Percentiles rank a stretch among this genome's conserved stretches.
phyloP scores from a whole-genome alignment of 1,139 yeast genomes.

The Yamadazyma pseudoaaseri region DNA sequence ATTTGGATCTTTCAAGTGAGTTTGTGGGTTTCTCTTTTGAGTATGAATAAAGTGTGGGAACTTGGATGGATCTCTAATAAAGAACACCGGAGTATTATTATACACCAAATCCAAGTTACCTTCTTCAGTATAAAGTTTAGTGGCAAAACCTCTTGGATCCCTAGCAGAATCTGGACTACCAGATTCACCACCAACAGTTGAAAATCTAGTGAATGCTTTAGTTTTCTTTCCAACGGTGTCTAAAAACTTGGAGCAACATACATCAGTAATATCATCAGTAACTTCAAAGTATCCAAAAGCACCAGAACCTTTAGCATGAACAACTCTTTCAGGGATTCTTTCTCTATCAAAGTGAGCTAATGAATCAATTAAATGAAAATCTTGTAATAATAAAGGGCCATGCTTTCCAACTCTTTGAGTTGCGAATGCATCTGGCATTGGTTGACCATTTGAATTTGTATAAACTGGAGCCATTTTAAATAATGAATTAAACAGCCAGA shows the following conservation, averaged over 20 bases:
- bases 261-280: constrained; percentile 72
- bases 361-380: constrained; percentile 66
- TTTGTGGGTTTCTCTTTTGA: constrained; percentile 69
- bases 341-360: constrained; percentile 79
- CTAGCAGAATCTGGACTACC: constrained; percentile 79
- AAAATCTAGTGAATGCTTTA: constrained; percentile 64
- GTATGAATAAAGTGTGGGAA: constrained; percentile 84
- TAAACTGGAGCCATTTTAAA: constrained; percentile 25
- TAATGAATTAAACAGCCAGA: too few relatives aligned
- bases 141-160: constrained; percentile 80
- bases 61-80: constrained; percentile 76
- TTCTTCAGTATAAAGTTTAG: constrained; percentile 76
- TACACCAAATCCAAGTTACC: constrained; percentile 81
- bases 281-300: constrained; percentile 73
- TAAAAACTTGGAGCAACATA: constrained; percentile 62
- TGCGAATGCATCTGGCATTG: constrained; percentile 58
- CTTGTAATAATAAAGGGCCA: constrained; percentile 72
- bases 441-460: constrained; percentile 68
- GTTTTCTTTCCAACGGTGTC: constrained; percentile 69
- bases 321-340: constrained; percentile 79
- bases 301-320: constrained; percentile 83
- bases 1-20: constrained; percentile 70
- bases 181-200: constrained; percentile 80
- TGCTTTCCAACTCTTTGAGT: constrained; percentile 64
- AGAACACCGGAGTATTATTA: constrained; percentile 81